Base-by-base conservation (phyloP, 805 yeast species). In the Cyberlindnera lachancei region DNA sequence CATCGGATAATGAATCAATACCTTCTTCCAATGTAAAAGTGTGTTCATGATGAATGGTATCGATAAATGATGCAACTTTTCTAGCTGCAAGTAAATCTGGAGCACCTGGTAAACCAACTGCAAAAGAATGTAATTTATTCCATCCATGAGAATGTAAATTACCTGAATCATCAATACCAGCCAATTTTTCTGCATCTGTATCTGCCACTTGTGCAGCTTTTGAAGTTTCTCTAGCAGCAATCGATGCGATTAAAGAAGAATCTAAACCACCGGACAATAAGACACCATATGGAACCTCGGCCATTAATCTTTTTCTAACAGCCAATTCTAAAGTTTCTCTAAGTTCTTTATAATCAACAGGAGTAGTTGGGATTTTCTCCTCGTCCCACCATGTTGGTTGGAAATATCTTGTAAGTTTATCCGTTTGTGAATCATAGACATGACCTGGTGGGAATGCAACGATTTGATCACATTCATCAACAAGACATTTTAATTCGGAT, bases 201-300 rank as follows among this genome's bases (percentile, higher is more conserved):
- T 68, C 69, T 18, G 33, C 38, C 33, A 64, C 66, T 31, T 40
- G 34, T 36, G 67, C 68, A 33, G 94, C 92, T 62, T 75, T 78
- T 41, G 74, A 74, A 38, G 97, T 85, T 67, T 92, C 99, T 59
- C 96, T 75, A 20, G 97, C 92, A 33, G 97, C 98, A 55, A 92
- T 92, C 27, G 98, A 62, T 14, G 98, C 98, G 58, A 92, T 92
- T 61, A 92, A 70, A 15, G 96, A 86, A 29, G 96, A 87, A 61
- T 92, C 99, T 54, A 92, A 74, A 46, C 99, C 99, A 58, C 99
- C 99, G 15, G 96, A 86, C 47, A 92, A 70, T 48, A 92, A 68
- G 29, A 92, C 99, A 67, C 99, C 99, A 61, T 85, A 92, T 35
- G 99, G 97, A 41, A 92, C 99, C 69, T 92, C 99, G 35, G 97